Base-by-base conservation (phyloP, 371 early-diverging fungal species). In the Saksenaea vasiformis region DNA sequence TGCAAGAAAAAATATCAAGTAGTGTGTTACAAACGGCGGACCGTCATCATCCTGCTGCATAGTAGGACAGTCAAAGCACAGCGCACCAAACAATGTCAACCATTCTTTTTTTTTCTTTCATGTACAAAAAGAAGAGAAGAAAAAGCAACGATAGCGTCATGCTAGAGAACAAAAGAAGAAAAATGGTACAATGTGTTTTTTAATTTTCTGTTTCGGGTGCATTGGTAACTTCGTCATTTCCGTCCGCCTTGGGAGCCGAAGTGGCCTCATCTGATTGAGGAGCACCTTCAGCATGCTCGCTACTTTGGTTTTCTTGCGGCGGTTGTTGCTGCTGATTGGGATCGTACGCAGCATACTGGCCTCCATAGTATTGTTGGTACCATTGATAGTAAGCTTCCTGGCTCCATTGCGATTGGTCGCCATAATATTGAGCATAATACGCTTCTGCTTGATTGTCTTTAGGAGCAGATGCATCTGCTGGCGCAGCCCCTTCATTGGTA, bases 331-430 rank as follows among this genome's bases (percentile, higher is more conserved):
- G 60, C 56, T 69, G 53, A 58, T 63, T 54, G 31, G 54, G 22
- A 26, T 60, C 28, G 17, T 22, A 19, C 34, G 53, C 24, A 34
- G 14, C 58, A 54, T 47, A 59, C 41, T 67, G 62, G 5, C 61
- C 62, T 34, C 76, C 76, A 66, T 84, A 80, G 39, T 80, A 77
- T 61, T 80, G 80, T 55, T 79, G 79, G 59, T 77, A 80, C 72
- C 78, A 77, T 62, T 77, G 77, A 65, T 80, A 65, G 51, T 79
- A 79, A 1, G 75, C 73, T 60, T 77, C 76, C 56, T 78, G 76
- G 55, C 66, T 67, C 56, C 72, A 75, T 34, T 70, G 70, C 27
- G 75, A 64, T 26, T 56, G 56, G 5, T 58, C 55, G 19, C 62
- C 70, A 60, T 79, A 76, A 54, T 72, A 76, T 60, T 77, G 77